Base-by-base conservation (phyloP, 306 rosid genomes). In the Dalbergia cochinchinensis region DNA sequence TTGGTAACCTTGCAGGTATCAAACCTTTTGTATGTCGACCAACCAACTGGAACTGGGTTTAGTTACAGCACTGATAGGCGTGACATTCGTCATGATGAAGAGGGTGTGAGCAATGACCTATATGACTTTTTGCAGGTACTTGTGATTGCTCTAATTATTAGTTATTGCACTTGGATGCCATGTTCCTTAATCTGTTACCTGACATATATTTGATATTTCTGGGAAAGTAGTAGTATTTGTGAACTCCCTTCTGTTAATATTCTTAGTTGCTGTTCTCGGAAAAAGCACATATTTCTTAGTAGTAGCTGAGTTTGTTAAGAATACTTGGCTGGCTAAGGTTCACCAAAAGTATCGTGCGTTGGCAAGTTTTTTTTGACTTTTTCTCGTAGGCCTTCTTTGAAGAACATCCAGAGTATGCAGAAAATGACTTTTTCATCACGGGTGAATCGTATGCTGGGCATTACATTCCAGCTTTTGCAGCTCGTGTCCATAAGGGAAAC, bases 371-470 rank as follows among this genome's bases (percentile, higher is more conserved):
- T 62, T 85, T 68, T 64, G 47, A 63, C 51, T 48, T 71, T 47
- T 39, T 35, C 35, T 13, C 10, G 12, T 84, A 93, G 99, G 96
- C 96, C 51, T 95, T 95, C 92, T 91, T 95, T 74, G 83, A 81
- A 6, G 93, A 85, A 81, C 98, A 95, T 80, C 98, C 98, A 8
- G 82, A 93, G 73, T 89, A 85, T 83, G 96, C 89, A 61, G 47
- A 82, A 55, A 92, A 95, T 85, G 97, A 95, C 81, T 93, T 95
- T 48, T 95, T 81, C 83, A 95, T 95, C 73, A 95, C 99, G 22
- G 99, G 98, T 42, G 99, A 95, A 74, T 95, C 99, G 63, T 95
- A 95, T 88, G 98, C 99, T 11, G 99, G 99, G 63, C 99, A 95
- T 85, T 95, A 95, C 58, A 95, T 95, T 85, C 99, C 99, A 39